phyloP scores from a whole-genome alignment of 75 land plant genomes.

The Larix kaempferi region DNA sequence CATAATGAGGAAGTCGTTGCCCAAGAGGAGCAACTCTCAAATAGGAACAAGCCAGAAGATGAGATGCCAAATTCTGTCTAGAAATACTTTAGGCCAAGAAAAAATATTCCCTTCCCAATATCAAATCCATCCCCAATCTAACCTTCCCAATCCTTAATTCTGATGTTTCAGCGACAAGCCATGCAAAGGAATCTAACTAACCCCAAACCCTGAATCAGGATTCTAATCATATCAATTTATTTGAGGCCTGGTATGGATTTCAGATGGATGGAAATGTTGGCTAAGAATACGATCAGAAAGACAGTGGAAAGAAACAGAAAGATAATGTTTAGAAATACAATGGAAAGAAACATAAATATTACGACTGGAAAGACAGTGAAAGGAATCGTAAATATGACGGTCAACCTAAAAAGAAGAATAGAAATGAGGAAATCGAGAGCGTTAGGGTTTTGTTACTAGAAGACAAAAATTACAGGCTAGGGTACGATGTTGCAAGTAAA shows the following conservation, averaged over 20 bases:
- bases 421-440: constrained; percentile 27
- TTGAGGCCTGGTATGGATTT: constrained; percentile 37
- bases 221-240: constrained; percentile 68
- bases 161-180: background rate
- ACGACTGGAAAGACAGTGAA: constrained; percentile 9
- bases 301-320: constrained; percentile 10
- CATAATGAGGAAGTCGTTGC: too few relatives aligned
- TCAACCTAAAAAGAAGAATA: constrained; percentile 15
- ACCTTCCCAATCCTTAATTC: background rate
- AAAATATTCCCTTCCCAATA: background rate
- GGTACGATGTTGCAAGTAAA: constrained; percentile 78
- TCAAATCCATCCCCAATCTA: constrained; percentile 5
- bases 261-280: constrained; percentile 3
- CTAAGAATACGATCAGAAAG: constrained; percentile 5
- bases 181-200: background rate
- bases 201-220: constrained; percentile 2
- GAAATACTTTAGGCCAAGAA: constrained; percentile 40
- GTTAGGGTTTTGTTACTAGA: constrained; percentile 39
- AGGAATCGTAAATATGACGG: constrained; percentile 9
- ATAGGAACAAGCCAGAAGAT: too few relatives aligned
- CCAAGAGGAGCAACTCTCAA: too few relatives aligned
- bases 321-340: constrained; percentile 11
- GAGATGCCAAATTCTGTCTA: too few relatives aligned
- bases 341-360: background rate
- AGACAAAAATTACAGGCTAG: constrained; percentile 80